A percentile compares a stretch with the other conserved stretches of the same genome.
These are phyloP conservation scores for Furcasterigmium furcatum DNA, from an alignment of 2,329 filamentous ascomycete species.

Conservation along the genomic window DNA sequence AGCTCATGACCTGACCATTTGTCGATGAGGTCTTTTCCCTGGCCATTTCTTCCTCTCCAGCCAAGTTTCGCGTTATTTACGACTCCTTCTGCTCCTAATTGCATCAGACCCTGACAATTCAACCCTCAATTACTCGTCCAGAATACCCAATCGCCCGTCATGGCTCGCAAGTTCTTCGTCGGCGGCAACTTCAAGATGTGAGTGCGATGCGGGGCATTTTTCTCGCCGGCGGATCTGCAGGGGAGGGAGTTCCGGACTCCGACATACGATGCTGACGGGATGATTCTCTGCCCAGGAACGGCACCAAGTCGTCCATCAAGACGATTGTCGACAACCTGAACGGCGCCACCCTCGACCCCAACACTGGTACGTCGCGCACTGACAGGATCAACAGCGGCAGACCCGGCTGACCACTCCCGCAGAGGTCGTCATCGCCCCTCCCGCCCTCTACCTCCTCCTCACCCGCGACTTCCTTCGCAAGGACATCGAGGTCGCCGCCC, in stretches of 20 bases:
- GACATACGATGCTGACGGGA: slow-evolving; percentile 1
- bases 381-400: neutral
- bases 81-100: neutral
- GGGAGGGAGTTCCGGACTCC: slow-evolving; percentile 1
- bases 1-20: slow-evolving; percentile 4
- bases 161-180: slow-evolving; percentile 96
- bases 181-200: slow-evolving; percentile 99
- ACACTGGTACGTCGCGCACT: slow-evolving; percentile 60
- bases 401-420: slow-evolving; percentile 14
- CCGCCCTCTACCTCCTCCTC: slow-evolving; percentile 84
- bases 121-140: slow-evolving; percentile 2
- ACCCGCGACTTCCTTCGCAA: slow-evolving; percentile 74
- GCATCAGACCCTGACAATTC: slow-evolving; percentile 3
- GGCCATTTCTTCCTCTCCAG: slow-evolving; percentile 3
- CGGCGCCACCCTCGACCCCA: slow-evolving; percentile 74
- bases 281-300: slow-evolving; percentile 85
- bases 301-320: slow-evolving; percentile 84
- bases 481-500: slow-evolving; percentile 81
- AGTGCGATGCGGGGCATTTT: slow-evolving; percentile 30
- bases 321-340: slow-evolving; percentile 89
- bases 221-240: neutral
- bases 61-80: slow-evolving; percentile 13
- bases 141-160: slow-evolving; percentile 48
- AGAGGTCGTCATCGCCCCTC: slow-evolving; percentile 95
- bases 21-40: slow-evolving; percentile 13